Conservation (phyloP, 352 stramenopile genomes). For the Saprolegnia parasitica region DNA sequence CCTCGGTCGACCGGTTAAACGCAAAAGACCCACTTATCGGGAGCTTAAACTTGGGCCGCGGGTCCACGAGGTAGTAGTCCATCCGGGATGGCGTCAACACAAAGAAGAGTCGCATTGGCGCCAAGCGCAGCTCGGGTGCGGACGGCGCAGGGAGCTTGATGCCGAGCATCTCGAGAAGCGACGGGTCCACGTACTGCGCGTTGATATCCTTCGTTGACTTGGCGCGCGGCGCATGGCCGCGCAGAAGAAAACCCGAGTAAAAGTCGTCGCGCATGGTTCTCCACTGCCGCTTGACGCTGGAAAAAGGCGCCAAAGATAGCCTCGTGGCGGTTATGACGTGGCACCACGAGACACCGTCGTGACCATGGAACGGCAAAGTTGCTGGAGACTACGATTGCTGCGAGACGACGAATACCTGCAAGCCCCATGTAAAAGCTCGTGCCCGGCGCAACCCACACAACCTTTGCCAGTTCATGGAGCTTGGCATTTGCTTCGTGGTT, state of each 20-base stretch:
- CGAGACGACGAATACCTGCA: too few species aligned
- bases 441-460: too few species aligned
- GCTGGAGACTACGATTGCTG: too few species aligned
- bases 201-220: conserved; percentile 4
- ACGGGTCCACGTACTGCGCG: neutral
- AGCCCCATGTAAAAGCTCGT: too few species aligned
- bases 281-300: too few species aligned
- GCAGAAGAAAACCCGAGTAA: conserved; percentile 1
- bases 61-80: conserved; percentile 63
- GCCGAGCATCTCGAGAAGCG: neutral
- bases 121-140: neutral
- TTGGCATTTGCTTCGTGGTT: too few species aligned
- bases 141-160: neutral
- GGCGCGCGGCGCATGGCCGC: neutral
- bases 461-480: too few species aligned
- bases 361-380: too few species aligned
- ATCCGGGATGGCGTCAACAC: conserved; percentile 71
- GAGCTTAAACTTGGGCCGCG: conserved; percentile 52
- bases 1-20: conserved; percentile 43
- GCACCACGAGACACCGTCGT: too few species aligned
- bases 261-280: neutral
- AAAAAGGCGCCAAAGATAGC: neutral
- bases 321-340: neutral
- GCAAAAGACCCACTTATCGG: conserved; percentile 52
- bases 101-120: conserved; percentile 53